Conservation (phyloP, 1,284 basidiomycete genomes). For the Naganishia liquefaciens region DNA sequence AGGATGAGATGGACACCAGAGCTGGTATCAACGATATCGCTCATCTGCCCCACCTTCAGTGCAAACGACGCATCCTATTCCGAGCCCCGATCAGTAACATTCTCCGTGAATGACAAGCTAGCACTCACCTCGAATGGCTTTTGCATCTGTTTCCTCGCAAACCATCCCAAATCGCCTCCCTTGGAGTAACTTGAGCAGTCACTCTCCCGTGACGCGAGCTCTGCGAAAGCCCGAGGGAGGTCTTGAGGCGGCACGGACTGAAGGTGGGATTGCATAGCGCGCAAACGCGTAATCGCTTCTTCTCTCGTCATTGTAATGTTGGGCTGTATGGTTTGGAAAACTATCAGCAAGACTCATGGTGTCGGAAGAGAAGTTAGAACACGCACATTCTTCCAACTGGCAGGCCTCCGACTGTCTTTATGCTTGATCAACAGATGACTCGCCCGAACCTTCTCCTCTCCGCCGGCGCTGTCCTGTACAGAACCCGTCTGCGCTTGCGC, state of each 20-base stretch:
- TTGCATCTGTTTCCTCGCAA: slow-evolving; percentile 90
- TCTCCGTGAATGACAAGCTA: neutral
- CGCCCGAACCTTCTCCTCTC: slow-evolving; percentile 71
- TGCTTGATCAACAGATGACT: slow-evolving; percentile 97
- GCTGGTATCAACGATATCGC: slow-evolving; percentile 83
- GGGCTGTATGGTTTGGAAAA: slow-evolving; percentile 56
- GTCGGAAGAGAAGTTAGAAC: neutral
- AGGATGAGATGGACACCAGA: slow-evolving; percentile 95
- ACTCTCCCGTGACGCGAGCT: slow-evolving; percentile 72
- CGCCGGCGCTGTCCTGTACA: slow-evolving; percentile 26
- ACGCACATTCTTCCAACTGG: slow-evolving; percentile 88
- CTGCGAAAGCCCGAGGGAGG: slow-evolving; percentile 65
- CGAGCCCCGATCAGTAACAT: neutral
- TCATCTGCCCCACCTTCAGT: slow-evolving; percentile 79
- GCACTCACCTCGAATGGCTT: slow-evolving; percentile 77
- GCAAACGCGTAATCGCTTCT: slow-evolving; percentile 78
- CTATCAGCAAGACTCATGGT: neutral
- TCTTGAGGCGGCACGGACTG: slow-evolving; percentile 54
- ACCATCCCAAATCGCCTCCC: slow-evolving; percentile 83
- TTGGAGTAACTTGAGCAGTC: slow-evolving; percentile 83
- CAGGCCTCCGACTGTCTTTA: slow-evolving; percentile 76
- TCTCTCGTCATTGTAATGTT: slow-evolving; percentile 87
- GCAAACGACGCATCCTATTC: slow-evolving; percentile 72
- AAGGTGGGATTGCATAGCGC: slow-evolving; percentile 57
- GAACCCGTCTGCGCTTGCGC: slow-evolving; percentile 21